Evolutionary conservation across 2,329 filamentous ascomycete genomes (phyloP).

Genomic region (Aspergillus piperis): DNA sequence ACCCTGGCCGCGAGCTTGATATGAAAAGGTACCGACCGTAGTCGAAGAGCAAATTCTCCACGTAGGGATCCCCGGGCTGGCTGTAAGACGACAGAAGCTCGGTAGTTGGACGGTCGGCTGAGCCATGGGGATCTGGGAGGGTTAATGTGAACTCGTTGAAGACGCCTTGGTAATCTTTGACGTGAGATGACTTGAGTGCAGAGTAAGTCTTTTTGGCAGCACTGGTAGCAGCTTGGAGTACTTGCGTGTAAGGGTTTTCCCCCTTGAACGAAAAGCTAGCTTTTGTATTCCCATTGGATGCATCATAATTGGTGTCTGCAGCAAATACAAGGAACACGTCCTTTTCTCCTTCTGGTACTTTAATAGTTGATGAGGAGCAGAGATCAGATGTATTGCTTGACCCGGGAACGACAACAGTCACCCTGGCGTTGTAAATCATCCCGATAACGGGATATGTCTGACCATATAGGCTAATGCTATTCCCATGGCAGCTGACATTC

Average conservation of each 20-base stretch:
- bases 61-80: slow-evolving; percentile 49
- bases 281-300: slow-evolving; percentile 50
- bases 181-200: slow-evolving; percentile 17
- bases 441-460: slow-evolving; percentile 39
- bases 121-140: slow-evolving; percentile 38
- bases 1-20: slow-evolving; percentile 52
- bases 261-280: slow-evolving; percentile 53
- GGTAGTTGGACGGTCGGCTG: slow-evolving; percentile 25
- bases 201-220: slow-evolving; percentile 13
- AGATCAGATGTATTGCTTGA: slow-evolving; percentile 29
- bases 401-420: slow-evolving; percentile 32
- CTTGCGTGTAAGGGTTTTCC: slow-evolving; percentile 44
- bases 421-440: slow-evolving; percentile 27
- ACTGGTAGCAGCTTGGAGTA: slow-evolving; percentile 33
- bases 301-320: slow-evolving; percentile 51
- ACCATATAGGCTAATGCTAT: slow-evolving; percentile 37
- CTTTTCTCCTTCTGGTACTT: slow-evolving; percentile 1
- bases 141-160: slow-evolving; percentile 36
- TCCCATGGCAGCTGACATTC: slow-evolving; percentile 35
- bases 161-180: slow-evolving; percentile 19
- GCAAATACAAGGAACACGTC: slow-evolving; percentile 44
- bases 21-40: slow-evolving; percentile 58
- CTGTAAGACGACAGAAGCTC: slow-evolving; percentile 37
- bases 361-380: not conserved
- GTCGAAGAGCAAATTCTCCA: slow-evolving; percentile 56